Percentiles rank a stretch among this genome's conserved stretches.
Evolutionary conservation across 306 rosid genomes (phyloP).

Genomic region (Cucurbita maxima): DNA sequence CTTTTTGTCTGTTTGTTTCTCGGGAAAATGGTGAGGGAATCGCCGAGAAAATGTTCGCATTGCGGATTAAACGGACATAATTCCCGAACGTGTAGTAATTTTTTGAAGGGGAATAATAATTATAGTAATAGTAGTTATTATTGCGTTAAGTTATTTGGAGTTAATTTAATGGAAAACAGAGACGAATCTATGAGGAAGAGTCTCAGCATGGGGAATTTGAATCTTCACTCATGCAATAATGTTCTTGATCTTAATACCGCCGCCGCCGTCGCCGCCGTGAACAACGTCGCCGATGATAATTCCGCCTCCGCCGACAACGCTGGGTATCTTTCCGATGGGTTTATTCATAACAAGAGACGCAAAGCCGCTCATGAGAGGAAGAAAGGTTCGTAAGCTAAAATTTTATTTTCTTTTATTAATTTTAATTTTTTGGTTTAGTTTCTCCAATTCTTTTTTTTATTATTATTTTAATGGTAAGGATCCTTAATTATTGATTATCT

Average conservation of each 20-base stretch:
- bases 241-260: background rate
- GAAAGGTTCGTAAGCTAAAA: slow-evolving; percentile 17
- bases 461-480: too few relatives aligned
- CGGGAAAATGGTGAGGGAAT: slow-evolving; percentile 22
- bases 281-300: background rate
- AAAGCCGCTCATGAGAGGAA: slow-evolving; percentile 24
- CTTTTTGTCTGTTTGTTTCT: background rate
- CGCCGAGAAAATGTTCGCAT: slow-evolving; percentile 23
- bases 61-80: slow-evolving; percentile 32
- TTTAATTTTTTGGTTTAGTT: too few relatives aligned
- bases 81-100: slow-evolving; percentile 18
- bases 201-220: slow-evolving; percentile 24
- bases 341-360: slow-evolving; percentile 18
- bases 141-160: slow-evolving; percentile 42
- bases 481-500: too few relatives aligned
- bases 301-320: slow-evolving; percentile 9
- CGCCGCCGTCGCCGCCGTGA: background rate
- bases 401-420: too few relatives aligned
- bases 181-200: slow-evolving; percentile 21
- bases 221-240: background rate
- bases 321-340: slow-evolving; percentile 34
- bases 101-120: background rate
- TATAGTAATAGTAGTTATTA: background rate
- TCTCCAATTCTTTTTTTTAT: too few relatives aligned
- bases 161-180: slow-evolving; percentile 18